Base-by-base conservation (phyloP, 257 asterid species). In the Thymus mandschuricus region DNA sequence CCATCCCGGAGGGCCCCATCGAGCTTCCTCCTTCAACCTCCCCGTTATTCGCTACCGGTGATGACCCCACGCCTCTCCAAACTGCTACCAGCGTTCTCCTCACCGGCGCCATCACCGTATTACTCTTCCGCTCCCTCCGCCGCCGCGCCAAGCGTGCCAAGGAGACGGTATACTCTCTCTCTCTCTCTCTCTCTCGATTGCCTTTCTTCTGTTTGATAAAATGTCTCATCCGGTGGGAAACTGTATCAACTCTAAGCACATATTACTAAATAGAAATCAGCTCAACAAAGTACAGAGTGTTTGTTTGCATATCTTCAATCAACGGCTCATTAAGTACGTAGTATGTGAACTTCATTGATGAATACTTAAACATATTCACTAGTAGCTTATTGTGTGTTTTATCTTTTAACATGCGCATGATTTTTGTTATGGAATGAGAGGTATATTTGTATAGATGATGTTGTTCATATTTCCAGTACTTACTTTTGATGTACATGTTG, bases 101-200 rank as follows among this genome's bases (percentile, higher is more conserved):
- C 87, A 93, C 98, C 46, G 97, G 96, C 5, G 89, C 97, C 80
- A 79, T 91, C 50, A 52, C 90, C 31, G 79, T 91, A 35, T 87
- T 91, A 33, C 96, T 93, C 86, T 93, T 93, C 76, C 89, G 96
- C 71, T 76, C 97, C 50, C 81, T 93, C 80, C 90, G 96, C 75
- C 94, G 96, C 80, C 96, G 98, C 2, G 96, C 94, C 43, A 84
- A 86, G 77, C 95, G 96, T 11, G 92, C 91, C 35, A 93, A 81
- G 70, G 96, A 87, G 73, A 73, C 78, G 86, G 97, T 92, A 81
- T 6, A 1, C 10, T 67, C 9, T 9, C 27, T 9, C 33, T 34
- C 1, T 46, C 30, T 27, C 3, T 43, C 34, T 38, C 30, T 31
- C 11, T 21, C 28, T 4, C 7, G 7, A 38, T 5, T 66, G 45